Percentiles rank a stretch among this genome's conserved stretches.
These are phyloP conservation scores for Trichoderma atrobrunneum DNA, from an alignment of 2,329 filamentous ascomycete genomes.

Conservation along the genomic window DNA sequence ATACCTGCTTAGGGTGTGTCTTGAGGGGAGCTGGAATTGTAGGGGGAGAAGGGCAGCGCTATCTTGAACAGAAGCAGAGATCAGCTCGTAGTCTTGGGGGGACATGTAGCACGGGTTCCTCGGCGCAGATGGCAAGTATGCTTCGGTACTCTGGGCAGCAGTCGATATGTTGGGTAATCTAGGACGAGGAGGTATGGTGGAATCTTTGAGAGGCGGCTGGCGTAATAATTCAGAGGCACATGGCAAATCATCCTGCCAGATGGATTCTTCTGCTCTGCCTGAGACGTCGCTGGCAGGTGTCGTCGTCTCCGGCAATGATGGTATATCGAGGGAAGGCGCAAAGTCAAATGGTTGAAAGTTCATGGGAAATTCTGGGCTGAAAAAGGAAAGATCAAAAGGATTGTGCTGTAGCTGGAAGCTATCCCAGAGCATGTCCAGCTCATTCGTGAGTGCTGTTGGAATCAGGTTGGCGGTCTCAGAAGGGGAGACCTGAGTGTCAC, in stretches of 20 bases:
- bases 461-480: not conserved
- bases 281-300: not conserved
- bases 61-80: not conserved
- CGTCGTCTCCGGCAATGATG: not conserved
- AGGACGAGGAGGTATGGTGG: not conserved
- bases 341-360: not conserved
- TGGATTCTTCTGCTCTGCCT: not conserved
- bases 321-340: not conserved
- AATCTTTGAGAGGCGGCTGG: not conserved
- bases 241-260: conserved; percentile 12
- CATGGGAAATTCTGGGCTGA: not conserved
- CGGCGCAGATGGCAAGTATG: not conserved
- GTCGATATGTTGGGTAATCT: not conserved
- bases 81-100: not conserved
- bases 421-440: conserved; percentile 9
- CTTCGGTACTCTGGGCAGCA: not conserved
- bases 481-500: not conserved
- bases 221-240: not conserved
- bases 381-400: not conserved
- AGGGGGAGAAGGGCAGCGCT: not conserved
- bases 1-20: conserved; percentile 1
- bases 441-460: not conserved
- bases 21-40: not conserved
- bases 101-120: conserved; percentile 10
- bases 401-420: conserved; percentile 5